phyloP scores from a whole-genome alignment of 129 eudicot genomes.

The Flaveria trinervia region DNA sequence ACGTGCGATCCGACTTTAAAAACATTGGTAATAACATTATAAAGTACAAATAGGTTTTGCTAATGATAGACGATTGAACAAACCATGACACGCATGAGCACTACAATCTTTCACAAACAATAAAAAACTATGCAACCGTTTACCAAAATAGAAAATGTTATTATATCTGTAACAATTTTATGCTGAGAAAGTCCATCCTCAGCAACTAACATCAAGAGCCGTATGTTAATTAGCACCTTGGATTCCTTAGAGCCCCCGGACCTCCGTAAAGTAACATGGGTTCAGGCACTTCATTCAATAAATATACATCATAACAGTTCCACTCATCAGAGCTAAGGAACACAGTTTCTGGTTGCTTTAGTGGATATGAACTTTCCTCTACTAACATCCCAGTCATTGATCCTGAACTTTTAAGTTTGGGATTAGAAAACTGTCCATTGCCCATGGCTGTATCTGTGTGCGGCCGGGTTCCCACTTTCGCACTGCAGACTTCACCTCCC shows the following conservation, averaged over 20 bases:
- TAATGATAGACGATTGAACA: too few relatives aligned
- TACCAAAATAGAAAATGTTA: neutral
- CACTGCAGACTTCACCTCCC: slow-evolving; percentile 42
- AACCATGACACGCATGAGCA: too few relatives aligned
- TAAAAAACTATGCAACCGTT: too few relatives aligned
- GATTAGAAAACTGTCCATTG: slow-evolving; percentile 20
- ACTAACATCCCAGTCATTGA: slow-evolving; percentile 18
- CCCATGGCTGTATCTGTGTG: slow-evolving; percentile 32
- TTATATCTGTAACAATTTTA: neutral
- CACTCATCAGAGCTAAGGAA: slow-evolving; percentile 16
- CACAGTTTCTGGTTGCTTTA: slow-evolving; percentile 18
- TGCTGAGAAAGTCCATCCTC: neutral
- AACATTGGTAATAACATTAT: too few relatives aligned
- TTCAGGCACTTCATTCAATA: neutral
- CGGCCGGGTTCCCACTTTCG: slow-evolving; percentile 28
- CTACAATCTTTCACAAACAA: too few relatives aligned
- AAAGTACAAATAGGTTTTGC: too few relatives aligned
- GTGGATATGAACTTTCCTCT: slow-evolving; percentile 7
- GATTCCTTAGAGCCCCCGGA: slow-evolving; percentile 23
- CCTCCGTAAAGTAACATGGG: slow-evolving; percentile 27
- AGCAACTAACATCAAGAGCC: neutral
- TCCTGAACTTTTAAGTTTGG: slow-evolving; percentile 2
- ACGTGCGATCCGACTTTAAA: too few relatives aligned
- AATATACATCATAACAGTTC: slow-evolving; percentile 29
- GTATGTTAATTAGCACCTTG: neutral